Evolutionary conservation across 2,329 filamentous ascomycete species (phyloP), one percentile per base, ranked within the genome.

Genomic region (Neofusicoccum laricinum): DNA sequence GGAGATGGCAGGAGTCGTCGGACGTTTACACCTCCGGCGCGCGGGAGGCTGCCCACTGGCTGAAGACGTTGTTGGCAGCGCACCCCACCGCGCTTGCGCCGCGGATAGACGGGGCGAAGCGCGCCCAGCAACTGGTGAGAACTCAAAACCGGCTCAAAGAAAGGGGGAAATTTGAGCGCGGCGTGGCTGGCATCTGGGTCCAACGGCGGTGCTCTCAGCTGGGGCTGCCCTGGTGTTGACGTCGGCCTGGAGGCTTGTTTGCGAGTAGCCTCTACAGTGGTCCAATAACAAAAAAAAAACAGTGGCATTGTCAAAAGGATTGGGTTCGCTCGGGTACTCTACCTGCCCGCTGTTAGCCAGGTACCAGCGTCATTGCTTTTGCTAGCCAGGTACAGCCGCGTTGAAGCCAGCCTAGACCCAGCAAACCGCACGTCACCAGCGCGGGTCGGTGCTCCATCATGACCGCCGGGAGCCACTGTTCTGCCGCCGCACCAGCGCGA

Each of bases 361-460:
- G 55, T n/a, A 59, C 55, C 41, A 41, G 11, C 3, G 36, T 32
- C 30, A 19, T 32, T 34, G 17, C 32, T 36, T 11, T n/a, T 36
- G 40, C 30, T 59, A 59, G 69, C 66, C 67, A 68, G 61, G 45
- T 46, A 36, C 61, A 36, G 40, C 53, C 53, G 53, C 53, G 21
- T 32, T 12, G 21, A 40, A 32, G 38, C 10, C 51, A 43, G 51
- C 51, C 51, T 45, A 46, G 40, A 49, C 48, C 55, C 57, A 46
- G 40, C 61, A 64, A 55, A 64, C 58, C 65, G 48, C 49, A 51
- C 30, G n/a, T 38, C 61, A 30, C 63, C 19, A 59, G 46, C 40
- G 15, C 25, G 25, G 38, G 55, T 30, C 55, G 17, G 40, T 45
- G 55, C 40, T 59, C 55, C 25, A n/a, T 30, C 25, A 21, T 25